Evolutionary conservation across 371 early-diverging fungal species (phyloP), one percentile per base, ranked within the genome.

Genomic region (Lichtheimia ornata): DNA sequence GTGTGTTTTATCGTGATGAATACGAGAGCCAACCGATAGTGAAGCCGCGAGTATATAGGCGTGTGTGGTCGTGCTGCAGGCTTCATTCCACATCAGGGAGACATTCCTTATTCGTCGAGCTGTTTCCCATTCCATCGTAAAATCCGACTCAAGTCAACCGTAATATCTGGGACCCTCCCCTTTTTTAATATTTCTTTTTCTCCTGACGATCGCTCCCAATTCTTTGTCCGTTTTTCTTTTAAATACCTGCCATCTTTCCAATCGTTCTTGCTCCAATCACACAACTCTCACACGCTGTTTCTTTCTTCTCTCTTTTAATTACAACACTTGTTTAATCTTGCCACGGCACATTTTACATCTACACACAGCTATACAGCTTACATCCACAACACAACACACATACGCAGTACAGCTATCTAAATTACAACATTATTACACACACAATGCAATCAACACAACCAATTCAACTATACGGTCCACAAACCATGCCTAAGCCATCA

Each of bases 101-200:
- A 62, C 66, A 62, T 66, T 66, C 66, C 66, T 62, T 66, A 56
- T 64, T 59, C 30, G 52, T 64, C 60, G 17, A 49, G 51, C 58
- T n/a, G 50, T 61, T 59, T 63, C 50, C 63, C 67, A 67, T 67
- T 67, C 67, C 67, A 67, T 63, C 56, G 67, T 60, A 63, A 67
- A 63, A 67, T 63, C 67, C 67, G 67, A 67, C 25, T 17, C 42
- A 45, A 43, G 25, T 59, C 40, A 41, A 50, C 52, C 44, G 52
- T 45, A 45, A 56, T 44, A 15, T 17, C 44, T 28, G 28, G 44
- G 6, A 14, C 45, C 25, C 54, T 49, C 62, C 59, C 67, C 59
- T 67, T 67, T 62, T 67, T 62, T 62, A 62, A 62, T 62, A 62
- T 50, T 62, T 62, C 56, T 62, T 58, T 62, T 59, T 62, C 58